These are phyloP conservation scores for Xylaria curta DNA, from an alignment of 495 filamentous ascomycete species.

Conservation along the genomic window DNA sequence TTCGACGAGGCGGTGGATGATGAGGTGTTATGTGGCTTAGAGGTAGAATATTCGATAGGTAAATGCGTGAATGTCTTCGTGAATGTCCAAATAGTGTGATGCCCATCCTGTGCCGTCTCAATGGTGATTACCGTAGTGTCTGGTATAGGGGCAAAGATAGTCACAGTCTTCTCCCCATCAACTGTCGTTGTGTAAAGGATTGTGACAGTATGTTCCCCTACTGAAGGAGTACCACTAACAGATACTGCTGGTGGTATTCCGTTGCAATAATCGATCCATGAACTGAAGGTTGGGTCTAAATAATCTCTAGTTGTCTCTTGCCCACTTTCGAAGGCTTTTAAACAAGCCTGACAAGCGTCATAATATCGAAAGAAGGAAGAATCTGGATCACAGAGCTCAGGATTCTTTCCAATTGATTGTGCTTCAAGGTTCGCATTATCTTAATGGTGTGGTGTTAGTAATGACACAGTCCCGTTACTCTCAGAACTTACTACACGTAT, in stretches of 20 bases:
- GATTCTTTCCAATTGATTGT: background rate
- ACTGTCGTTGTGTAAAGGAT: background rate
- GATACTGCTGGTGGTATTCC: background rate
- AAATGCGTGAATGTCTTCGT: conserved; percentile 1
- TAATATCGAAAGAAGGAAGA: background rate
- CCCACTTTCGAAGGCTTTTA: background rate
- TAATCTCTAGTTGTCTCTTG: background rate
- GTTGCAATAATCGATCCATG: background rate
- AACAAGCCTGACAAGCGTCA: background rate
- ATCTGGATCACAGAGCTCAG: background rate
- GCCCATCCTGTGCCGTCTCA: background rate
- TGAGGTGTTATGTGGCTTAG: background rate
- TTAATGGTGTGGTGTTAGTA: background rate
- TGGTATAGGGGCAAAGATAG: background rate
- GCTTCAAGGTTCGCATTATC: background rate
- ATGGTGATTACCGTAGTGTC: background rate
- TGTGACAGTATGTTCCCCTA: background rate
- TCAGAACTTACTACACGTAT: background rate
- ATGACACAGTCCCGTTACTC: background rate
- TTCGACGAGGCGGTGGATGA: background rate
- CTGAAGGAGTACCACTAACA: background rate
- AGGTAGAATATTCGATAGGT: background rate
- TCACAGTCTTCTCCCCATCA: background rate
- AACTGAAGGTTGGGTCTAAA: background rate
- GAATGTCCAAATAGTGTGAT: background rate